These are phyloP conservation scores for Linnemannia elongata DNA, from an alignment of 192 early-diverging fungal genomes.

Conservation along the genomic window DNA sequence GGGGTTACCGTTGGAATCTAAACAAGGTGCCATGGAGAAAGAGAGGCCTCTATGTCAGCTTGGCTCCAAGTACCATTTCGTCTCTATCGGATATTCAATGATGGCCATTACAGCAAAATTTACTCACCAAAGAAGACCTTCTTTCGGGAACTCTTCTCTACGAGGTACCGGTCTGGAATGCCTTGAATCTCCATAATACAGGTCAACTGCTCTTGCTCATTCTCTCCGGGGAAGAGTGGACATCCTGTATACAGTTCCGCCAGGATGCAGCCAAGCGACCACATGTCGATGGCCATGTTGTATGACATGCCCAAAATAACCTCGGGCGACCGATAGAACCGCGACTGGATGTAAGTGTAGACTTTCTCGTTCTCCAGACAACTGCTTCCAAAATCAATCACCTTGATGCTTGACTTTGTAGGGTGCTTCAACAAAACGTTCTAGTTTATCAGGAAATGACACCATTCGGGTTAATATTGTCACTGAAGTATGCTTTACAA, in stretches of 20 bases:
- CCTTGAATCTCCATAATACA: slow-evolving; percentile 95
- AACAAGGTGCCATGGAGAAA: too few relatives aligned
- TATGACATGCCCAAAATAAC: slow-evolving; percentile 93
- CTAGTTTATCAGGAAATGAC: slow-evolving; percentile 34
- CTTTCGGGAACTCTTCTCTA: slow-evolving; percentile 82
- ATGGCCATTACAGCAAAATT: slow-evolving; percentile 8
- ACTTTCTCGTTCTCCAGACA: slow-evolving; percentile 92
- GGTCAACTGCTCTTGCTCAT: slow-evolving; percentile 93
- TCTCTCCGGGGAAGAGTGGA: slow-evolving; percentile 96
- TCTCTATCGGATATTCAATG: too few relatives aligned
- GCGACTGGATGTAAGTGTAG: slow-evolving; percentile 96
- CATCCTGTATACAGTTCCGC: slow-evolving; percentile 88
- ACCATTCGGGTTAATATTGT: neutral
- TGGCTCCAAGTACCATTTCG: neutral
- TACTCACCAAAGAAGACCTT: slow-evolving; percentile 87
- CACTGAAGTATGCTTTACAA: neutral
- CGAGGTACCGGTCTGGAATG: slow-evolving; percentile 76
- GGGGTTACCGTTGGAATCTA: slow-evolving; percentile 67
- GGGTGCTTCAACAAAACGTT: slow-evolving; percentile 86
- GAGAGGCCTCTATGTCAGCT: slow-evolving; percentile 21
- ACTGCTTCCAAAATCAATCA: slow-evolving; percentile 97
- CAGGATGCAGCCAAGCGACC: slow-evolving; percentile 95
- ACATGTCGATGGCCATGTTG: slow-evolving; percentile 94
- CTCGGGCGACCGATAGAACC: slow-evolving; percentile 97
- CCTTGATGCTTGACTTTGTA: slow-evolving; percentile 84